Percentiles rank a stretch among this genome's conserved stretches.
Conservation (phyloP, 495 filamentous ascomycete genomes). For the Penicillium maclennaniae region DNA sequence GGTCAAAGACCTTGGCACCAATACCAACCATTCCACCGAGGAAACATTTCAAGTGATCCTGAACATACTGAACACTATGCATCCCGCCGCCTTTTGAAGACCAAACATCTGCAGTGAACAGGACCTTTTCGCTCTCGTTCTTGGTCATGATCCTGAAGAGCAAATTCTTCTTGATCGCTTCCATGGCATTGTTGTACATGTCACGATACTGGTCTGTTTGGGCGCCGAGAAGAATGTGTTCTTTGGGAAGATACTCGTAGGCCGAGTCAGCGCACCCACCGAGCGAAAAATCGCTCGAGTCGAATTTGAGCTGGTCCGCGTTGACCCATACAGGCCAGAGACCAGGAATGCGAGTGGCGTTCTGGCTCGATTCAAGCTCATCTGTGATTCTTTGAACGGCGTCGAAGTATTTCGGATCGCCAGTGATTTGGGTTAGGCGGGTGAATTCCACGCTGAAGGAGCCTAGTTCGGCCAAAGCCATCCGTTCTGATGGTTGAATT, state of each 20-base stretch:
- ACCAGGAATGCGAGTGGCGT: conserved; percentile 64
- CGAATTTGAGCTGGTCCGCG: conserved; percentile 48
- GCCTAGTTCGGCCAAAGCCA: conserved; percentile 76
- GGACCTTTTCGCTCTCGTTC: conserved; percentile 64
- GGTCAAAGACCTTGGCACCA: conserved; percentile 56
- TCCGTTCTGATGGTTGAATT: conserved; percentile 36
- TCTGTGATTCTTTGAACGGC: conserved; percentile 86
- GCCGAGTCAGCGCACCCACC: conserved; percentile 88
- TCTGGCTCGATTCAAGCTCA: conserved; percentile 70
- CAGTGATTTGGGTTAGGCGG: conserved; percentile 82
- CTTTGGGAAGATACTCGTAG: conserved; percentile 97
- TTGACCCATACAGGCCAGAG: conserved; percentile 81
- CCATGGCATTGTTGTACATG: conserved; percentile 72
- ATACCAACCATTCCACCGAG: conserved; percentile 60
- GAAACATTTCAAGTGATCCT: conserved; percentile 60
- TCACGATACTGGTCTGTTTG: conserved; percentile 69
- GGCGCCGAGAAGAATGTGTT: conserved; percentile 71
- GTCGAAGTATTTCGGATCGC: conserved; percentile 84
- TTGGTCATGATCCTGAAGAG: conserved; percentile 78
- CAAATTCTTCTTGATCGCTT: conserved; percentile 68
- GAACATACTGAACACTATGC: conserved; percentile 33
- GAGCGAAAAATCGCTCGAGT: conserved; percentile 60
- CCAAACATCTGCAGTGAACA: conserved; percentile 62
- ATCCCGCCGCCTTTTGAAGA: conserved; percentile 19
- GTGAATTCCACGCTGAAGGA: conserved; percentile 92